Evolutionary conservation across 2,329 filamentous ascomycete species (phyloP), one percentile per base, ranked within the genome.

Genomic region (Cephalotrichum gorgonifer): DNA sequence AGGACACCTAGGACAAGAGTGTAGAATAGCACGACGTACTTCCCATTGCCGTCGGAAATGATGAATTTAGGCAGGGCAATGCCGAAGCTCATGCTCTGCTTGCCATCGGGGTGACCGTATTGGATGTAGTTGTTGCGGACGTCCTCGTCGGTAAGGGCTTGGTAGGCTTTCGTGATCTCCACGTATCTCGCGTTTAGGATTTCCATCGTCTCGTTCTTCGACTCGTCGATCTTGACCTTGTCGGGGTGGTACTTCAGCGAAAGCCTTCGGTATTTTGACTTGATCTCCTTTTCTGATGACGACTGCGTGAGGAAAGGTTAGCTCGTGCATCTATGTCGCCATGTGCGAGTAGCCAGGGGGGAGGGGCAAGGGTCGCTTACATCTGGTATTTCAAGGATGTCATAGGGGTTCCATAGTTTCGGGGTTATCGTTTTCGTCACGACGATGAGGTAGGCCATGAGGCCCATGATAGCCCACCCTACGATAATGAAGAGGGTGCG

Each of bases 41-140:
- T 97, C 56, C 90, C 91, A 64, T 93, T 94, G 49, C 90, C 91
- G 56, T 96, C 88, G 14, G 87, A 86, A 49, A 98, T 78, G 58
- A 98, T 89, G 67, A 93, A 88, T 64, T 93, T 85, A 43, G 93
- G 93, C 43, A 98, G 77, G 43, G 91, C 93, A 56, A 98, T 98
- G 55, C 93, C 91, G 61, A 98, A 97, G 69, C 89, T 96, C 68
- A 90, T 93, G 64, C 89, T 91, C 70, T 98, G 93, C 76, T 96
- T 97, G 62, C 93, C 93, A 64, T 98, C 93, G 6, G 93, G 93
- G 65, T 98, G 89, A 50, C 93, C 93, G 60, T 86, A 98, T 65
- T 95, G 86, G 48, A 95, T 83, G 67, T 87, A 98, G 72, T 98
- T 98, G 70, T 95, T 95, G 61, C 93, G 86, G 53, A 97, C 79